phyloP scores from a whole-genome alignment of 352 stramenopile species.

The Pythium aquatile region DNA sequence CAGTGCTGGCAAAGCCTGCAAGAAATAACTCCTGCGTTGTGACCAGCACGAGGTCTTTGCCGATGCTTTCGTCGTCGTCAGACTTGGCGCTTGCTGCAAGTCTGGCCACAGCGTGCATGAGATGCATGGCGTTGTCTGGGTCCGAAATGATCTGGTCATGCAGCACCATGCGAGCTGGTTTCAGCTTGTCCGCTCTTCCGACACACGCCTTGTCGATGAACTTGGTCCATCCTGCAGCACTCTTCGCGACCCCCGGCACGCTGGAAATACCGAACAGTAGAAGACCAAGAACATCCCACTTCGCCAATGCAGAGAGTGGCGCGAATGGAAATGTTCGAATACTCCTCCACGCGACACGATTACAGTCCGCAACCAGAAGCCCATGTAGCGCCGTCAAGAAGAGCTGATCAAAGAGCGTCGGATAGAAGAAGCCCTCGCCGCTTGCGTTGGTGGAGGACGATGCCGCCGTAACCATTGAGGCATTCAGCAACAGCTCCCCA shows the following conservation, averaged over 20 bases:
- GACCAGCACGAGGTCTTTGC: conserved; percentile 26
- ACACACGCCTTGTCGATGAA: conserved; percentile 56
- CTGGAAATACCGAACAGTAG: conserved; percentile 71
- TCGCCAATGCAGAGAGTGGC: conserved; percentile 65
- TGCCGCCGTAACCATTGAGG: conserved; percentile 47
- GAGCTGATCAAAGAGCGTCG: conserved; percentile 82
- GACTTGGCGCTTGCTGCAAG: conserved; percentile 34
- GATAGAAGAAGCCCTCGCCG: conserved; percentile 51
- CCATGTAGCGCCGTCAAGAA: conserved; percentile 81
- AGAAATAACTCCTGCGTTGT: conserved; percentile 33
- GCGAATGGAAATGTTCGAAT: conserved; percentile 68
- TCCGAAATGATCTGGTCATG: conserved; percentile 63
- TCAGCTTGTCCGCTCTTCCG: conserved; percentile 29
- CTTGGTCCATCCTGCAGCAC: conserved; percentile 49
- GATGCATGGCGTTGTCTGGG: conserved; percentile 59
- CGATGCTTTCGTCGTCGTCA: conserved; percentile 18
- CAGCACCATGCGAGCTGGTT: conserved; percentile 43
- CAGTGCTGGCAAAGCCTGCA: conserved; percentile 20
- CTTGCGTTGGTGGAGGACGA: conserved; percentile 27
- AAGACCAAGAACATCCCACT: conserved; percentile 81
- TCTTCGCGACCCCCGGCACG: conserved; percentile 64
- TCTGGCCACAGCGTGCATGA: conserved; percentile 71
- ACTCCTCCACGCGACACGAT: conserved; percentile 76
- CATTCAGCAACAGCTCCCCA: conserved; percentile 57
- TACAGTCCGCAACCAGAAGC: conserved; percentile 67